Evolutionary conservation across 1,139 yeast species (phyloP).

Genomic region (Torulaspora globosa): DNA sequence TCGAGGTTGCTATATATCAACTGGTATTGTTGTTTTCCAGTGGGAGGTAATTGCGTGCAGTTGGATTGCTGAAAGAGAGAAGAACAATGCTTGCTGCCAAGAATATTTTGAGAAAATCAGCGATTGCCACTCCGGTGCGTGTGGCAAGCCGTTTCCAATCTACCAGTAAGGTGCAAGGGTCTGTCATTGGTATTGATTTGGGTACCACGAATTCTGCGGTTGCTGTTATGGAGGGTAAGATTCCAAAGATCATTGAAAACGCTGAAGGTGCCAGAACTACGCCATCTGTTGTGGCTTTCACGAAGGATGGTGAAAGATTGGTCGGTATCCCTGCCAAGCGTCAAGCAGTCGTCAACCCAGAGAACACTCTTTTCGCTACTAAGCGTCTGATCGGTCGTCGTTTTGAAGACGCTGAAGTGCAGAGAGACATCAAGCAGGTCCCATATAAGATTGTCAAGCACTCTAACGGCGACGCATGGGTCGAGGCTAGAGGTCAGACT

Average conservation of each 20-base stretch:
- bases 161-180: constrained; percentile 50
- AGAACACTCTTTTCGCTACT: constrained; percentile 95
- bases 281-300: constrained; percentile 97
- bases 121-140: constrained; percentile 23
- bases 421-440: constrained; percentile 92
- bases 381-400: constrained; percentile 98
- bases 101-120: constrained; percentile 27
- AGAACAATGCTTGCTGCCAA: constrained; percentile 31
- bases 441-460: constrained; percentile 97
- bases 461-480: constrained; percentile 98
- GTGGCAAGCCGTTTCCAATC: constrained; percentile 44
- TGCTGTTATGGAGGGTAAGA: constrained; percentile 95
- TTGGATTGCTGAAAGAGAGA: background rate
- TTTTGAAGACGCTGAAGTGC: constrained; percentile 93
- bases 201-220: constrained; percentile 99
- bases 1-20: background rate
- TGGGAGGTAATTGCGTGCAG: background rate
- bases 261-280: constrained; percentile 99
- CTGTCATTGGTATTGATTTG: constrained; percentile 96
- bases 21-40: background rate
- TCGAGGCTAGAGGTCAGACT: constrained; percentile 89
- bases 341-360: constrained; percentile 98
- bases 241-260: constrained; percentile 94
- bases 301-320: constrained; percentile 90
- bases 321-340: constrained; percentile 99